Percentiles rank a stretch among this genome's conserved stretches.
These are phyloP conservation scores for Coniochaeta sp. DNA, from an alignment of 2,329 filamentous ascomycete species.

Conservation along the genomic window DNA sequence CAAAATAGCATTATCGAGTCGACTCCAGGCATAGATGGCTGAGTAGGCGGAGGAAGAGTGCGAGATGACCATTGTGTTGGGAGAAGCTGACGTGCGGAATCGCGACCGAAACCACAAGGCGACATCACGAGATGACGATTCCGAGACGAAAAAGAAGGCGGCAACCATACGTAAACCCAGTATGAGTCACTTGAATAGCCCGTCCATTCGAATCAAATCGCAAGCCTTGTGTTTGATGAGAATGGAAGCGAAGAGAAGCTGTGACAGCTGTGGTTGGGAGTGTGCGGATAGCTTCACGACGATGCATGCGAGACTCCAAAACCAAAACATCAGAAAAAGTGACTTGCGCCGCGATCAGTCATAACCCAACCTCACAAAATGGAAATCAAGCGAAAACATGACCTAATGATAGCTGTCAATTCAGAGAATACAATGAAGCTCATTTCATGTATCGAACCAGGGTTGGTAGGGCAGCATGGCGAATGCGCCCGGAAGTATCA, in stretches of 20 bases:
- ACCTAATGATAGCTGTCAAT: slow-evolving; percentile 10
- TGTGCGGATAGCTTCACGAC: slow-evolving; percentile 18
- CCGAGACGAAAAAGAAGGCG: not conserved
- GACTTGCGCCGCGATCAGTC: slow-evolving; percentile 12
- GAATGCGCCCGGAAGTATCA: slow-evolving; percentile 14
- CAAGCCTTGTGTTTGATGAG: not conserved
- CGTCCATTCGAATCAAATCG: not conserved
- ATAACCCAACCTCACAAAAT: slow-evolving; percentile 1
- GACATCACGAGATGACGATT: not conserved
- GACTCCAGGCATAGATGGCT: too few species aligned
- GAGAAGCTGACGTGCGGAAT: not conserved
- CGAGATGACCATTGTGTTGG: too few species aligned
- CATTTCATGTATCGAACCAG: slow-evolving; percentile 11
- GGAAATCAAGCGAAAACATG: slow-evolving; percentile 3
- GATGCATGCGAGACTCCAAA: not conserved
- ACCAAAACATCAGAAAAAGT: slow-evolving; percentile 11
- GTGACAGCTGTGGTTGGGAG: not conserved
- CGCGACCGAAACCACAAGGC: not conserved
- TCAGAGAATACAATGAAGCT: slow-evolving; percentile 3
- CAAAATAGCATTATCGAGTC: too few species aligned
- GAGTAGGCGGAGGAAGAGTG: too few species aligned
- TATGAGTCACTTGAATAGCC: not conserved
- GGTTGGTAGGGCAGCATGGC: slow-evolving; percentile 12
- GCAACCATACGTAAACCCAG: not conserved
- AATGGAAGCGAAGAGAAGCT: not conserved